These are phyloP conservation scores for Nepenthes alata DNA, from an alignment of 179 eudicot species.

Conservation along the genomic window DNA sequence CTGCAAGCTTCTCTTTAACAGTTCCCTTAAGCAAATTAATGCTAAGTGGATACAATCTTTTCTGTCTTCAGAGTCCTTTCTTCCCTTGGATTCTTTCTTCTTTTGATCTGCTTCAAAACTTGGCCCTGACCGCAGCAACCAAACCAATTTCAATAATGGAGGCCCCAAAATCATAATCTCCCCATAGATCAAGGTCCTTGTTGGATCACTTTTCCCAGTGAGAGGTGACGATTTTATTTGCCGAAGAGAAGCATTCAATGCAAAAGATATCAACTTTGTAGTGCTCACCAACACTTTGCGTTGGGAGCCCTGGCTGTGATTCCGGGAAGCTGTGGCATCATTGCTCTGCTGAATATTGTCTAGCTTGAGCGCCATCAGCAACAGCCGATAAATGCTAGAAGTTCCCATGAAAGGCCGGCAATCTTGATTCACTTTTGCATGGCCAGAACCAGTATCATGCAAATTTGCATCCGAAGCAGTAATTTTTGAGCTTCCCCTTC, in stretches of 20 bases:
- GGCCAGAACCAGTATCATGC: conserved; percentile 11
- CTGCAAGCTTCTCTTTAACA: conserved; percentile 22
- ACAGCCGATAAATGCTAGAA: conserved; percentile 28
- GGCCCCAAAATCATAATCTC: conserved; percentile 38
- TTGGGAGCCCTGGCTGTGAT: conserved; percentile 17
- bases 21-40: conserved; percentile 31
- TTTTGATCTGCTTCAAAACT: conserved; percentile 15
- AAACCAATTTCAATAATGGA: conserved; percentile 25
- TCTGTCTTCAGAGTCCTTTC: conserved; percentile 24
- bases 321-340: conserved; percentile 23
- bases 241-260: conserved; percentile 25
- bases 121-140: conserved; percentile 20
- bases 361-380: conserved; percentile 23
- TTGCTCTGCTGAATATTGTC: conserved; percentile 11
- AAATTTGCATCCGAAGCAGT: conserved; percentile 10
- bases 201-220: conserved; percentile 26
- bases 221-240: conserved; percentile 22
- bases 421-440: conserved; percentile 19
- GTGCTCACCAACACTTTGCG: conserved; percentile 10
- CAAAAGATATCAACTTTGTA: conserved; percentile 23
- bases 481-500: conserved; percentile 16
- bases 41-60: conserved; percentile 29
- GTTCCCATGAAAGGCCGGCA: conserved; percentile 31
- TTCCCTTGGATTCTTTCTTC: conserved; percentile 27
- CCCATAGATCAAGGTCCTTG: conserved; percentile 32